Evolutionary conservation across 2,329 filamentous ascomycete species (phyloP), one percentile per base, ranked within the genome.

Genomic region (Stenocarpella maydis): DNA sequence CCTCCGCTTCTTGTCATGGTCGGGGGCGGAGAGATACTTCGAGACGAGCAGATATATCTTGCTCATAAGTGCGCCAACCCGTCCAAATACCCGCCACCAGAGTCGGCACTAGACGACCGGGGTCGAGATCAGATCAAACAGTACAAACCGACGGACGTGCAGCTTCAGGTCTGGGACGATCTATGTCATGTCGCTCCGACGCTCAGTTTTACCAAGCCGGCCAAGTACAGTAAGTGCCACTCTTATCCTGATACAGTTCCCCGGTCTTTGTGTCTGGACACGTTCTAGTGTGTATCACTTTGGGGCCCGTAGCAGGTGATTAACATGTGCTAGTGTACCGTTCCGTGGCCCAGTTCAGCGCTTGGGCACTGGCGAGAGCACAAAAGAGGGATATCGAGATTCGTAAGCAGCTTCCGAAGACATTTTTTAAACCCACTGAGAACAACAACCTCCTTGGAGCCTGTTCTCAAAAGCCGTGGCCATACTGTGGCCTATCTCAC

Each of bases 121-220:
- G 90, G 91, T 34, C 85, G 85, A 24, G 84, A 86, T 4, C 80
- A 84, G 15, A 76, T 96, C 19, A 82, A 85, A 43, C 89, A 86
- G 71, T 97, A 93, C 79, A 88, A 89, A 69, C 93, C 94, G 0
- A 99, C 96, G 0, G 89, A 97, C 74, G 95, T 98, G 0, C 94
- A 98, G 77, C 85, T 99, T 2, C 96, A 98, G 78, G 91, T 98
- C 1, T 98, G 95, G 95, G 95, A 98, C 69, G 92, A 97, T 75
- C 83, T 98, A 3, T 98, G 96, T 75, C 95, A 98, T 77, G 95
- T 97, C 7, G 91, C 92, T 0, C 93, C 95, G 0, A 98, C 95
- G 0, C 85, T 98, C n/a, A 97, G 93, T 75, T 98, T 97, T 78
- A 98, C 95, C 0, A 88, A 91, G n/a, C 96, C 96, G 0, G 96